phyloP scores from a whole-genome alignment of 2,329 filamentous ascomycete species.

The Fusarium papillatum region DNA sequence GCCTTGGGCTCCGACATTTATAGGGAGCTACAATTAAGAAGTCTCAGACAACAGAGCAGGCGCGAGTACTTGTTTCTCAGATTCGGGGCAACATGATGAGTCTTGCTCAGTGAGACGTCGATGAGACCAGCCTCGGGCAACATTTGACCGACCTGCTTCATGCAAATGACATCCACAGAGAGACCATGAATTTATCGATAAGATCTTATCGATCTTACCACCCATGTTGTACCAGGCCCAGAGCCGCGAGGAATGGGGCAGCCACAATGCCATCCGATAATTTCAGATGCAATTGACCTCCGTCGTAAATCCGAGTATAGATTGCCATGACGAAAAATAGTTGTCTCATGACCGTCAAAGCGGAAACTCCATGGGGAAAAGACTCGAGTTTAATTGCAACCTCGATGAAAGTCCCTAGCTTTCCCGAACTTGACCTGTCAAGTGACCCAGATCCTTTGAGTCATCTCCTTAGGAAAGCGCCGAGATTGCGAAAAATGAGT shows the following conservation, averaged over 20 bases:
- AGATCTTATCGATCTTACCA: slow-evolving; percentile 27
- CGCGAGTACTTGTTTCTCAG: not conserved
- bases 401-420: slow-evolving; percentile 7
- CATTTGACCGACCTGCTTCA: not conserved
- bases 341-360: slow-evolving; percentile 9
- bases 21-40: not conserved
- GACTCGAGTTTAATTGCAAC: slow-evolving; percentile 3
- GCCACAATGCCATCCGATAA: not conserved
- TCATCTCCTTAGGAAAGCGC: slow-evolving; percentile 13
- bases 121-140: not conserved
- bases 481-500: slow-evolving; percentile 24
- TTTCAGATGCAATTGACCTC: not conserved
- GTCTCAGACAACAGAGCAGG: not conserved
- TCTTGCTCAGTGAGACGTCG: not conserved
- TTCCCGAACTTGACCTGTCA: slow-evolving; percentile 17
- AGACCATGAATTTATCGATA: not conserved
- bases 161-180: not conserved
- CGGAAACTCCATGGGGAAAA: not conserved
- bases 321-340: slow-evolving; percentile 1
- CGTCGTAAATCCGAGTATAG: slow-evolving; percentile 21
- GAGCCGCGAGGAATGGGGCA: not conserved
- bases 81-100: not conserved
- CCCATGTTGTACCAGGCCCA: not conserved
- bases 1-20: not conserved
- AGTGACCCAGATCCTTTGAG: slow-evolving; percentile 26